Conservation (phyloP, 768 basidiomycete species). For the Postia placenta region DNA sequence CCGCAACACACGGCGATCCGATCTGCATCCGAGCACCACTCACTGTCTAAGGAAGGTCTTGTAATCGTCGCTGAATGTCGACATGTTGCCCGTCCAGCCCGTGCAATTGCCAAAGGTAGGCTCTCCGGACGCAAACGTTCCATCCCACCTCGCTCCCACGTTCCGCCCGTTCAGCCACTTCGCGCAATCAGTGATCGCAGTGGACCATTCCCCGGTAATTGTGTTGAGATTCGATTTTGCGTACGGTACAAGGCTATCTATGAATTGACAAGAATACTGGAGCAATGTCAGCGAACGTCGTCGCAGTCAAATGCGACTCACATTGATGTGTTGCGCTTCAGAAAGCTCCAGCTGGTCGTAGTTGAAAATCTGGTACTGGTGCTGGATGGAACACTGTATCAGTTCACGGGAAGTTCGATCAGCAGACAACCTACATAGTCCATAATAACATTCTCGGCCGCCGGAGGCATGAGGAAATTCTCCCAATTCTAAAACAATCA, state of each 20-base stretch:
- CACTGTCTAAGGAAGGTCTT: slow-evolving; percentile 56
- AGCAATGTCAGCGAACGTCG: background rate
- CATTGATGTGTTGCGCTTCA: slow-evolving; percentile 50
- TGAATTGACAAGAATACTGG: slow-evolving; percentile 50
- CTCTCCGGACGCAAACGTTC: slow-evolving; percentile 38
- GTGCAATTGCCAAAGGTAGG: slow-evolving; percentile 54
- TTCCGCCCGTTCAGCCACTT: slow-evolving; percentile 76
- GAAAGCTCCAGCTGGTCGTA: slow-evolving; percentile 47
- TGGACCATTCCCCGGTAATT: slow-evolving; percentile 77
- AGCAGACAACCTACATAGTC: slow-evolving; percentile 43
- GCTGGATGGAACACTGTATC: slow-evolving; percentile 28
- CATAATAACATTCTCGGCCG: slow-evolving; percentile 56
- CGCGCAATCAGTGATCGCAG: slow-evolving; percentile 69
- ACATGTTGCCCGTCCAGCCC: slow-evolving; percentile 54
- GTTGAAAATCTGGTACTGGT: slow-evolving; percentile 73
- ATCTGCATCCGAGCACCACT: slow-evolving; percentile 23
- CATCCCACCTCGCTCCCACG: slow-evolving; percentile 66
- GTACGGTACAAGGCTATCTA: slow-evolving; percentile 38
- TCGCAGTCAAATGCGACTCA: slow-evolving; percentile 17
- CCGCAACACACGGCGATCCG: background rate
- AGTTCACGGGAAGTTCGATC: background rate
- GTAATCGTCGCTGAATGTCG: slow-evolving; percentile 56
- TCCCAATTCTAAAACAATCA: slow-evolving; percentile 43
- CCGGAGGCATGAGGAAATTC: slow-evolving; percentile 48
- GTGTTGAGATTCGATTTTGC: slow-evolving; percentile 61